Base-by-base conservation (phyloP, 345 rosid species). In the Eutrema japonicum region DNA sequence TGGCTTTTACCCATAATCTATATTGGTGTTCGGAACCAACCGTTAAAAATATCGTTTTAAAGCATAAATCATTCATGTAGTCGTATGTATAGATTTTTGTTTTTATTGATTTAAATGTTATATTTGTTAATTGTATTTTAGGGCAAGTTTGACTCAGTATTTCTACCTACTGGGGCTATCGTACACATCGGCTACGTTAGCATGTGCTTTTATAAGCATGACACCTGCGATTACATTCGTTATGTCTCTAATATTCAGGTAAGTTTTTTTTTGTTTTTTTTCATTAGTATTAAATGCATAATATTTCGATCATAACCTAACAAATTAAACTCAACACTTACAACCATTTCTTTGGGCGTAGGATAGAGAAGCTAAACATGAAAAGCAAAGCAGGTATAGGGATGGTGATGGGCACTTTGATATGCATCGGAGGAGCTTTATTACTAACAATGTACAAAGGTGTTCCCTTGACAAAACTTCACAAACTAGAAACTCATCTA, bases 171-270 rank as follows among this genome's bases (percentile, higher is more conserved):
- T 83, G 27, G 94, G 96, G 43, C 83, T 90, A 59, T 77, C 87
- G 58, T 80, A 87, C 70, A 87, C 96, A 27, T 87, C 96, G 4
- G 87, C 96, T 63, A 81, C 92, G 32, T 78, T 85, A 72, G 60
- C 92, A 0, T 85, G 88, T 63, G 94, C 94, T 41, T 90, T 88
- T 82, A 52, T 81, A 72, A 90, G 87, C 81, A 78, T 87, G 75
- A 81, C 88, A 10, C 92, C 96, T 10, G 94, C 86, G 14, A 4
- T 81, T 59, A 90, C 96, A 50, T 88, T 90, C 73, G 64, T 88
- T 35, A 70, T 87, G 87, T 86, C 94, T 61, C 67, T 90, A 40
- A 80, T 90, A 57, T 83, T 87, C 74, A 77, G 92, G 94, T 87
- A 82, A 46, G 35, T 10, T 54, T 32, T 56, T 37, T 2, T 37